These are phyloP conservation scores for Reticulascus tulasneorum DNA, from an alignment of 2,329 filamentous ascomycete species.

Conservation along the genomic window DNA sequence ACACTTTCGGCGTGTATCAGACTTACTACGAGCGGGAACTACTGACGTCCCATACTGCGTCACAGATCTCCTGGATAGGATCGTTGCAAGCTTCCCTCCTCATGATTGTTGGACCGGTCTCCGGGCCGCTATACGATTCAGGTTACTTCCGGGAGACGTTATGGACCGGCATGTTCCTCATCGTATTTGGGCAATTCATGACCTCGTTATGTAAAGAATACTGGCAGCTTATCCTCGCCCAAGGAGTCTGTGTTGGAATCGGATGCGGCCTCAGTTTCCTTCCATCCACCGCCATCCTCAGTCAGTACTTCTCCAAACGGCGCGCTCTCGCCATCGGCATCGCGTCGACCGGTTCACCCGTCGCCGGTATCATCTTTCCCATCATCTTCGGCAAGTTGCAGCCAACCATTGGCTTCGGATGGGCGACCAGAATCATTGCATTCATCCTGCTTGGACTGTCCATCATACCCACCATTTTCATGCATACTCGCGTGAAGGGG, in stretches of 20 bases:
- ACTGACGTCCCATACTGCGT: conserved; percentile 26
- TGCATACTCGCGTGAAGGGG: conserved; percentile 27
- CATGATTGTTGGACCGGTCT: conserved; percentile 33
- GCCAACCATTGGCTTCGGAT: conserved; percentile 50
- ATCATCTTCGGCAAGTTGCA: conserved; percentile 38
- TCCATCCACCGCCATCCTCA: conserved; percentile 31
- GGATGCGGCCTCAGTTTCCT: conserved; percentile 31
- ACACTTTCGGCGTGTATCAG: conserved; percentile 43
- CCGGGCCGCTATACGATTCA: conserved; percentile 37
- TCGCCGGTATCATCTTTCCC: conserved; percentile 37
- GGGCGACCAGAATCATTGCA: conserved; percentile 42
- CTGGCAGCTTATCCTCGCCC: conserved; percentile 36
- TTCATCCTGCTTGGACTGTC: conserved; percentile 38
- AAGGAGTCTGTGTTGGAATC: conserved; percentile 33
- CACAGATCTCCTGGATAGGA: conserved; percentile 42
- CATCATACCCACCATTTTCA: conserved; percentile 32
- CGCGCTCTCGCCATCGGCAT: conserved; percentile 29
- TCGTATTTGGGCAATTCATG: conserved; percentile 40
- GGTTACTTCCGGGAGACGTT: conserved; percentile 37
- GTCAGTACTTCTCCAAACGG: conserved; percentile 33
- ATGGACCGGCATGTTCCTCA: conserved; percentile 27
- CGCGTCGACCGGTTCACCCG: conserved; percentile 27
- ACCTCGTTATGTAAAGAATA: conserved; percentile 39
- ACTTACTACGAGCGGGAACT: conserved; percentile 36
- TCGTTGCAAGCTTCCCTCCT: conserved; percentile 38